Base-by-base conservation (phyloP, 306 rosid species). In the Castanospermum australe region DNA sequence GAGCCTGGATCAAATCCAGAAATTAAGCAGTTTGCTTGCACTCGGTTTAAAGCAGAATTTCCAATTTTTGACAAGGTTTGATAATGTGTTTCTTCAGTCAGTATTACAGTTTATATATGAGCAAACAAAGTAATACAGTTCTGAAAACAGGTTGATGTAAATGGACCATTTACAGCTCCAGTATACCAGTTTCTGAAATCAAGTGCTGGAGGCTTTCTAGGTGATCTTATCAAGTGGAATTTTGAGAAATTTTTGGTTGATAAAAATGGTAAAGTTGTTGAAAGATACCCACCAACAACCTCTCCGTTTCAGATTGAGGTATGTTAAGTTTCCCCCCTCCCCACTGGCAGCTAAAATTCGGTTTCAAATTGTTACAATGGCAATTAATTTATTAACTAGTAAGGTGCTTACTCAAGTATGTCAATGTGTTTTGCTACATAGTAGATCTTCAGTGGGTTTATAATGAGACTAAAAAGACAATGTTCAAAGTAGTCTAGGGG, bases 251-350 rank as follows among this genome's bases (percentile, higher is more conserved):
- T 95, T 90, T 88, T 95, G 93, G 85, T 93, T 73, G 98, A 93
- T 84, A 93, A 93, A 79, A 95, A 90, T 79, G 99, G 99, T 44
- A 91, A 91, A 89, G 99, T 95, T 74, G 84, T 91, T 48, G 97
- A 95, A 84, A 89, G 99, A 87, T 93, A 91, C 76, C 92, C 90
- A 10, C 96, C 99, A 30, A 95, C 99, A 30, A 95, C 99, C 25
- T 91, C 98, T 7, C 99, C 98, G 42, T 93, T 93, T 79, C 99
- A 96, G 77, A 93, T 96, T 79, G 99, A 96, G 99, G 99, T 96
- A 84, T 28, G 74, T 38, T 71, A 61, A 33, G 24, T 59, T 66
- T 11, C 28, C 42, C n/a, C 4, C 13, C 3, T 60, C 38, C 32
- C 24, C 38, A 5, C 22, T 1, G 5, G 10, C 6, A 9, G 52